Base-by-base conservation (phyloP, 352 stramenopile species). In the Peronospora belbahrii region DNA sequence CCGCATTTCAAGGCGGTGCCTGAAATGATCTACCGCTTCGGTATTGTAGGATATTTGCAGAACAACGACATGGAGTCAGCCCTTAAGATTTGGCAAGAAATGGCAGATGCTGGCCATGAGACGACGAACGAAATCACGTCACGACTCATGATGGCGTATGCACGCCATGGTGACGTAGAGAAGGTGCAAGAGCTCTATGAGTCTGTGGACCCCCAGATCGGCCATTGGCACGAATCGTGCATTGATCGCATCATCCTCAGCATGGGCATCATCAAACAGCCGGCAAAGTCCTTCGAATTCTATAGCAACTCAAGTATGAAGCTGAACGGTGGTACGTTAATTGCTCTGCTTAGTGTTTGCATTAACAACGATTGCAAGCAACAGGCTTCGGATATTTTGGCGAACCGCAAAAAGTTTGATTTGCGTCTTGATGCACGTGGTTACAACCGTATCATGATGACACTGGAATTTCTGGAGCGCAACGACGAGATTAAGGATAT, bases 301-400 rank as follows among this genome's bases (percentile, higher is more conserved):
- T 89, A 89, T 61, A 69, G 70, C 33, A 80, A 85, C 50, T 89
- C 78, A 31, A 84, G 68, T 51, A 87, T 87, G 70, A 85, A 83
- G 46, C 62, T 89, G 30, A 83, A 67, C 48, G 68, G 73, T 17
- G 68, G 70, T 19, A 89, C 78, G 41, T 59, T 89, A 19, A 84
- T 84, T 27, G 66, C 74, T 34, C 49, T 89, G 38, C 52, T 89
- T 20, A 80, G 75, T 33, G 71, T 87, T 14, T 89, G 74, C 52
- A 64, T 62, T 25, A 67, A 65, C 60, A 85, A 85, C 54, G 68
- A 83, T 51, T 89, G 78, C 56, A 56, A 62, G 15, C 67, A 87
- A 48, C 70, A 89, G 41, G 74, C 78, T 4, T 52, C 65, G 14
- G 74, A 87, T 54, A 86, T 89, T 33, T 48, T 89, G 25, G 68